phyloP scores from a whole-genome alignment of 2,329 filamentous ascomycete species.

The Microcyclospora pomicola region DNA sequence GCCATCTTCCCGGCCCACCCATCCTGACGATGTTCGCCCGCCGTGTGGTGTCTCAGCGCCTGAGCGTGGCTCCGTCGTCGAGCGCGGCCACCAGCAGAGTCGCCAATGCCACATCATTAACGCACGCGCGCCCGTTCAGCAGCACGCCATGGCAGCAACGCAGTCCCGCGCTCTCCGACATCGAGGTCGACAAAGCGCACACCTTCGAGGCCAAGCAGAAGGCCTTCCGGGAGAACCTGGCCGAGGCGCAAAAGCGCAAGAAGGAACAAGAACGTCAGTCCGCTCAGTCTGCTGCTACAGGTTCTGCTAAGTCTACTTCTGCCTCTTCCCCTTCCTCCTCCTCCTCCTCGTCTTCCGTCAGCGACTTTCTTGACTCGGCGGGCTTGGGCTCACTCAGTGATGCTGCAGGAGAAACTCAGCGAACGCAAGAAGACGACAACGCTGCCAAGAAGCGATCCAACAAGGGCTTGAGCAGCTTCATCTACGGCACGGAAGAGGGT shows the following conservation, averaged over 20 bases:
- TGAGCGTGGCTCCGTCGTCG: conserved; percentile 2
- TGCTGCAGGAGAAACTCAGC: conserved; percentile 41
- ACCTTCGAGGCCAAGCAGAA: conserved; percentile 74
- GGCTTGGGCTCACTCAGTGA: conserved; percentile 48
- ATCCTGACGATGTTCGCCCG: conserved; percentile 8
- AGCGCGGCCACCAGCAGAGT: background rate
- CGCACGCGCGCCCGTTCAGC: conserved; percentile 7
- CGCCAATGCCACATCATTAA: too few relatives aligned
- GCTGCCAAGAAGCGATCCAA: conserved; percentile 43
- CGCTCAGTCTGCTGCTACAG: conserved; percentile 40
- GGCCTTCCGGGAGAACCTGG: conserved; percentile 70
- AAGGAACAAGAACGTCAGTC: conserved; percentile 74
- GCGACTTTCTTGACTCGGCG: conserved; percentile 24
- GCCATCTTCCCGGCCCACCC: too few relatives aligned
- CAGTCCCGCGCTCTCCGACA: conserved; percentile 70
- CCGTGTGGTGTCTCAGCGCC: conserved; percentile 7
- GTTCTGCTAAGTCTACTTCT: conserved; percentile 19
- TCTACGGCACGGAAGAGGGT: conserved; percentile 94
- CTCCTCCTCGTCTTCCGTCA: conserved; percentile 15
- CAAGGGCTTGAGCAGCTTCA: conserved; percentile 66
- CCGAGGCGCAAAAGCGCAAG: conserved; percentile 60
- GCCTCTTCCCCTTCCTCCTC: conserved; percentile 29
- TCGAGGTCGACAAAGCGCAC: conserved; percentile 57
- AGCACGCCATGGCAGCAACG: conserved; percentile 4
- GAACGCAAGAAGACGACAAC: conserved; percentile 43